A percentile compares a stretch with the other conserved stretches of the same genome.
phyloP scores from a whole-genome alignment of 352 stramenopile species.

The Pythium rhizo-oryzae region DNA sequence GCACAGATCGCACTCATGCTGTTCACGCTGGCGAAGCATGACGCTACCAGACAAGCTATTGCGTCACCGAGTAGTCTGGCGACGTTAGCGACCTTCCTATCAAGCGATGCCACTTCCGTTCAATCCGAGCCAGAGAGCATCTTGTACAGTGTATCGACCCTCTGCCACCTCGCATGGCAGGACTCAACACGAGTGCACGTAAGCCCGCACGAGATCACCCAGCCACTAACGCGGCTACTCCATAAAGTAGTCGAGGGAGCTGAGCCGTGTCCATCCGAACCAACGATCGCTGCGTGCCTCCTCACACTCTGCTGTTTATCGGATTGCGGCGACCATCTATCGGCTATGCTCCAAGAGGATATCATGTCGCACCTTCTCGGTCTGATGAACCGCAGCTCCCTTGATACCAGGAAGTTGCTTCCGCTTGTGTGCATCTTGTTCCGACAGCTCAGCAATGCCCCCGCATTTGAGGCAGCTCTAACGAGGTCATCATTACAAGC shows the following conservation, averaged over 20 bases:
- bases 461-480: constrained; percentile 31
- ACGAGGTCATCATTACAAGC: constrained; percentile 9
- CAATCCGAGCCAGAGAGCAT: constrained; percentile 30
- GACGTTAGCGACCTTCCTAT: constrained; percentile 39
- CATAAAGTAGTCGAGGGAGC: constrained; percentile 6
- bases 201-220: constrained; percentile 32
- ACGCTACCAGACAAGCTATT: constrained; percentile 46
- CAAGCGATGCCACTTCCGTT: constrained; percentile 8
- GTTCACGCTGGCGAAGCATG: constrained; percentile 53
- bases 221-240: constrained; percentile 41
- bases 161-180: constrained; percentile 68
- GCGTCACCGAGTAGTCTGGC: constrained; percentile 40
- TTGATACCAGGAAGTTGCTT: constrained; percentile 39
- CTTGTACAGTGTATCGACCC: constrained; percentile 44
- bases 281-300: constrained; percentile 32
- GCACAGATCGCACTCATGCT: constrained; percentile 47
- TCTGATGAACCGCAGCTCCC: constrained; percentile 25
- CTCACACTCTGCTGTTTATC: constrained; percentile 67
- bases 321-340: constrained; percentile 39
- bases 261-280: background rate
- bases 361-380: constrained; percentile 45
- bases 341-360: constrained; percentile 49
- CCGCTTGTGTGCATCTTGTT: constrained; percentile 60
- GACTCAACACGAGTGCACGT: constrained; percentile 36
- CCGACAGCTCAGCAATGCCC: constrained; percentile 55